Evolutionary conservation across 441 rosid genomes (phyloP), one percentile per base, ranked within the genome.

Genomic region (Bruguiera hainesii): DNA sequence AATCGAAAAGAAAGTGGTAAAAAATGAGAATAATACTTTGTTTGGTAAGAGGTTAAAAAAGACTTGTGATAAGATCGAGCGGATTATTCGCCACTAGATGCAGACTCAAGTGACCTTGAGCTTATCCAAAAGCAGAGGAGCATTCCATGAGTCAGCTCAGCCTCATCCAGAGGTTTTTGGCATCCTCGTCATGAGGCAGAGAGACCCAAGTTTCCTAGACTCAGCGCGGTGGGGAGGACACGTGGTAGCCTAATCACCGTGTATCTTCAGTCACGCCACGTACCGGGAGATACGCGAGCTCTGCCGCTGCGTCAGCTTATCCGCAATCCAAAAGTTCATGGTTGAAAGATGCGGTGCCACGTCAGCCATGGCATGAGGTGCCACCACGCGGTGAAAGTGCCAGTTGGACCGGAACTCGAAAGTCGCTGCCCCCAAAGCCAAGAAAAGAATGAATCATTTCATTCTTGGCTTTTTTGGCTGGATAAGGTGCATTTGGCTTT

Each of bases 101-200:
- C 35, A 31, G 7, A 7, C 0, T 6, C 35, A 6, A 31, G 37
- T 7, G 37, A 33, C 37, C n/a, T 51, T 49, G 64, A 64, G 65
- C 84, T 78, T 81, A 84, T 84, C 85, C 84, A 74, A 67, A 67
- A 10, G 6, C 39, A 15, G 2, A 4, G 5, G 16, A 11, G 35
- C 13, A 37, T 6, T 31, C 7, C 39, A 6, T 21, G 63, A 71
- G 30, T 61, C 66, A 37, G 6, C 42, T 1, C 13, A 10, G 42
- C 42, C 46, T 37, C 15, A 37, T 15, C 10, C 15, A 3, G 15
- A 37, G 0, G 46, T 18, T 39, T 66, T 60, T 39, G 63, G 79
- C 74, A 78, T 81, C 82, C 84, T 78, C 71, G 74, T 59, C 68
- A 55, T 15, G 10, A 31, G 52, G 63, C 77, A 72, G 23, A 3